Evolutionary conservation across 345 rosid species (phyloP), one percentile per base, ranked within the genome.

Genomic region (Pistacia atlantica): DNA sequence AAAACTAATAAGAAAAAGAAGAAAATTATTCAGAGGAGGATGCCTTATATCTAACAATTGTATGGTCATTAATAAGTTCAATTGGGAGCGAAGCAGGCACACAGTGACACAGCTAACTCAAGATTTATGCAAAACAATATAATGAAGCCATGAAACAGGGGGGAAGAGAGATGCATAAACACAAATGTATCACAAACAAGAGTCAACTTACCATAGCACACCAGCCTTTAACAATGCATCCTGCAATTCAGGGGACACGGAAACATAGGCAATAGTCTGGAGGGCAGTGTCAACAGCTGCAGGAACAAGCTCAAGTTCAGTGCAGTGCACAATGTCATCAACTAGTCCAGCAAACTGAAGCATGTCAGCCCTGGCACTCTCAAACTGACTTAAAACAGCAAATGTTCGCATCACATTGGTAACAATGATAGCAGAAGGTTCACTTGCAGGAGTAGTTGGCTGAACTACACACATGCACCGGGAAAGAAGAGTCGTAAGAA

Each of bases 401-500:
- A 92, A 91, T 70, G 97, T 96, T 64, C 85, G 89, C 97, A 92
- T 91, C 80, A 91, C 90, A 85, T 94, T 92, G 77, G 97, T 91
- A 57, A 93, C 98, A 75, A 96, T 96, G 77, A 92, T 78, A 45
- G 99, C 97, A 76, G 98, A 86, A 67, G 97, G 94, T 87, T 96
- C 99, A 75, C 79, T 83, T 68, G 95, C 91, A 68, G 97, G 84
- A 80, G 99, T 93, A 75, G 99, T 90, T 79, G 98, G 97, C 84
- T 92, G 99, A 82, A 96, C 98, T 46, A 94, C 89, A 81, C 88
- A 83, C 97, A 93, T 93, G 89, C 99, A 94, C 69, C 98, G 95
- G 52, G 93, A 89, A 81, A 96, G 91, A 83, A 96, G 98, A 79
- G 80, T 92, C 4, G 97, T 87, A 72, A 96, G 88, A 80, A 94